A percentile compares a stretch with the other conserved stretches of the same genome.
These are phyloP conservation scores for Cucumis cinereus DNA, from an alignment of 306 rosid genomes.

Conservation along the genomic window DNA sequence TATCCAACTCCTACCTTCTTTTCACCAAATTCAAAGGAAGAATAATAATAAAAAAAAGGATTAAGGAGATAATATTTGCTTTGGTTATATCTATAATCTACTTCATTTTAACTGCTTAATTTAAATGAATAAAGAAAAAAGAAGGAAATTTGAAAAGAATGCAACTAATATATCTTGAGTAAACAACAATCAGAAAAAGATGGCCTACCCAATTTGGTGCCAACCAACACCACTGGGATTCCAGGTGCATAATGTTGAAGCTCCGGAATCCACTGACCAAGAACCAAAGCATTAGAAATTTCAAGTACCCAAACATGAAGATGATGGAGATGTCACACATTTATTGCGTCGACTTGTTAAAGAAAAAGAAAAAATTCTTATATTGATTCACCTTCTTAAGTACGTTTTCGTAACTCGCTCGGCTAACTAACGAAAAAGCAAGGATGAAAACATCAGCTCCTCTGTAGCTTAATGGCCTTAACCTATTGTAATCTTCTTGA, in stretches of 20 bases:
- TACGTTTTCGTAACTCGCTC: conserved; percentile 78
- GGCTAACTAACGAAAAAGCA: conserved; percentile 76
- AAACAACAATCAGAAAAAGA: neutral
- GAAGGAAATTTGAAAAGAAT: neutral
- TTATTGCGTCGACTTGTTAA: neutral
- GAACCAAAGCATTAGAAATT: neutral
- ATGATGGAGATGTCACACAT: neutral
- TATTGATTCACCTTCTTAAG: conserved; percentile 48
- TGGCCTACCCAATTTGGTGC: conserved; percentile 69
- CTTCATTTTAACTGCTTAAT: neutral
- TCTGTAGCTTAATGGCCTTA: conserved; percentile 92
- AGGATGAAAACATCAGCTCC: conserved; percentile 87
- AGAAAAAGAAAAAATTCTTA: neutral
- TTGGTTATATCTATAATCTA: neutral
- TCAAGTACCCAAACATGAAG: neutral
- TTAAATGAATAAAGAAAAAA: neutral
- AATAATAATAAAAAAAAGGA: neutral
- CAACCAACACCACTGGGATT: conserved; percentile 61
- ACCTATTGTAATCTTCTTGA: conserved; percentile 85
- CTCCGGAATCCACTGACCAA: conserved; percentile 81
- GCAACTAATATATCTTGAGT: neutral
- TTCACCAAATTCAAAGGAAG: neutral
- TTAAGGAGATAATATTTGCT: neutral
- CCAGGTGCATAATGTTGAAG: conserved; percentile 86
- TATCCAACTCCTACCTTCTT: neutral